Percentiles rank a stretch among this genome's conserved stretches.
These are phyloP conservation scores for Monosporascus sp. DNA, from an alignment of 2,329 filamentous ascomycete genomes.

Conservation along the genomic window DNA sequence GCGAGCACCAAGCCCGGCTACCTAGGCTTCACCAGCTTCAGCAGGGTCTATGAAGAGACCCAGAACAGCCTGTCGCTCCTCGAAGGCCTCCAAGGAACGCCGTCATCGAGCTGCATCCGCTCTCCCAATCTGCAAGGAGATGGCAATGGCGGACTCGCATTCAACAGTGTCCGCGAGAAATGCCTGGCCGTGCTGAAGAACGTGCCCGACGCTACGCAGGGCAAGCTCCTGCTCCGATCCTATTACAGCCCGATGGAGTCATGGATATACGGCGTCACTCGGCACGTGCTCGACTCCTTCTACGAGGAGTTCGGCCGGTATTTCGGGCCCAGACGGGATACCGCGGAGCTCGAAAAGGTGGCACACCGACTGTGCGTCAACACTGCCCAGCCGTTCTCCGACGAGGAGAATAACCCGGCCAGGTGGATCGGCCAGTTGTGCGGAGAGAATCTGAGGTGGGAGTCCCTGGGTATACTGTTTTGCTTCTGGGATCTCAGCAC, in stretches of 20 bases:
- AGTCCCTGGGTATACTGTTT: slow-evolving; percentile 36
- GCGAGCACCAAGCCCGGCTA: slow-evolving; percentile 28
- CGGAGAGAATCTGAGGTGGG: slow-evolving; percentile 37
- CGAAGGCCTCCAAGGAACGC: slow-evolving; percentile 15
- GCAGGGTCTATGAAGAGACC: slow-evolving; percentile 37
- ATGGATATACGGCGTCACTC: slow-evolving; percentile 28
- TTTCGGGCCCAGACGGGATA: slow-evolving; percentile 18
- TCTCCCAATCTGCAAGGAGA: slow-evolving; percentile 1
- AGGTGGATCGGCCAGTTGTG: slow-evolving; percentile 36
- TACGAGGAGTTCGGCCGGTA: slow-evolving; percentile 26
- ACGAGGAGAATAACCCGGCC: slow-evolving; percentile 29
- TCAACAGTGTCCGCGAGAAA: slow-evolving; percentile 28
- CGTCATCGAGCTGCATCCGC: slow-evolving; percentile 1
- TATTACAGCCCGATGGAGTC: slow-evolving; percentile 19
- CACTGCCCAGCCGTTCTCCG: slow-evolving; percentile 29
- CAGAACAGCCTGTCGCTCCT: slow-evolving; percentile 33
- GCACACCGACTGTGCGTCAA: slow-evolving; percentile 33
- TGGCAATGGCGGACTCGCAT: slow-evolving; percentile 7
- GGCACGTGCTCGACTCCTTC: slow-evolving; percentile 27
- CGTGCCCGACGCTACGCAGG: slow-evolving; percentile 25
- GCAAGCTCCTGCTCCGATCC: slow-evolving; percentile 14
- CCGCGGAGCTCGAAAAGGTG: slow-evolving; percentile 29
- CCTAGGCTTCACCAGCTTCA: slow-evolving; percentile 42
- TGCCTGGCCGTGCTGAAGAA: slow-evolving; percentile 33
- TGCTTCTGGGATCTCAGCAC: slow-evolving; percentile 18